phyloP scores from a whole-genome alignment of 441 rosid genomes.

The Manihot esculenta region DNA sequence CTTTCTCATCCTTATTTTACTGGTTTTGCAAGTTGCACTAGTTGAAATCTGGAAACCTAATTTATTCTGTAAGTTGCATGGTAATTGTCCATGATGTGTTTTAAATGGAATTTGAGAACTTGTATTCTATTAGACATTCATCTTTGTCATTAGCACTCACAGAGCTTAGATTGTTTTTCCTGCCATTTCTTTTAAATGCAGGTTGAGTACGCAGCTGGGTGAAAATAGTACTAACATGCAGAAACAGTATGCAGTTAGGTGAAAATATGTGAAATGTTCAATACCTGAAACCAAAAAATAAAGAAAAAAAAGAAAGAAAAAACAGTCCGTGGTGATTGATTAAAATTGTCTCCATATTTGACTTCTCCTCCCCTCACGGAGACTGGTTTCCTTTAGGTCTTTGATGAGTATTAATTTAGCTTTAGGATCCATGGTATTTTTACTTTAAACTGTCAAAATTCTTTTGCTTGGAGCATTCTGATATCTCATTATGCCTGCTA shows the following conservation, averaged over 20 bases:
- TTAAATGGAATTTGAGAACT: neutral
- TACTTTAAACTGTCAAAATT: neutral
- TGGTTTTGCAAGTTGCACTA: neutral
- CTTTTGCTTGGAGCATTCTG: neutral
- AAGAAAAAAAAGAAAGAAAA: neutral
- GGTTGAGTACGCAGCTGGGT: constrained; percentile 10
- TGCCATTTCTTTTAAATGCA: constrained; percentile 4
- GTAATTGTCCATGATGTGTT: neutral
- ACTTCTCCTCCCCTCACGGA: neutral
- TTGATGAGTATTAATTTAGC: neutral
- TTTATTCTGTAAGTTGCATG: neutral
- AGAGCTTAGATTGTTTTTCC: neutral
- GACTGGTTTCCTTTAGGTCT: neutral
- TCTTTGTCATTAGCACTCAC: neutral
- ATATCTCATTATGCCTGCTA: neutral
- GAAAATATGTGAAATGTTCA: neutral
- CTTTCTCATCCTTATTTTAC: neutral
- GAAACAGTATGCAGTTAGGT: constrained; percentile 11
- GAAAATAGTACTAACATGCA: constrained; percentile 3
- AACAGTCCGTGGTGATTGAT: neutral
- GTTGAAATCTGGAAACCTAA: neutral
- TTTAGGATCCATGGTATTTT: neutral
- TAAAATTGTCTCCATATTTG: neutral
- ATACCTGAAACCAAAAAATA: no score
- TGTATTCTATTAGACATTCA: neutral